Conservation (phyloP, 805 yeast species). For the Metschnikowia colocasiae region DNA sequence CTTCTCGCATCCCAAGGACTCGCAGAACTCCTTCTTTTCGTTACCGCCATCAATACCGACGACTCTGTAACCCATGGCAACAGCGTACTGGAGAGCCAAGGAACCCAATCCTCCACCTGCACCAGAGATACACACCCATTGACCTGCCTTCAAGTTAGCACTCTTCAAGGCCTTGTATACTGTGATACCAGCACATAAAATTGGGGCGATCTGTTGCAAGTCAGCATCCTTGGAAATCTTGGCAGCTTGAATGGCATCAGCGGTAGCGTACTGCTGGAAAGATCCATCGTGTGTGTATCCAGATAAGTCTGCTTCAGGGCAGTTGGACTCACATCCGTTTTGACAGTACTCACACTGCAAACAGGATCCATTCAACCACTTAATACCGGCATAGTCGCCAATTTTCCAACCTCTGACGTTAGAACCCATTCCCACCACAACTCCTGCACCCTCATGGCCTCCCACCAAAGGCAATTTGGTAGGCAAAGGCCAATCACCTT, state of each 20-base stretch:
- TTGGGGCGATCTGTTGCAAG: constrained; percentile 55
- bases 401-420: constrained; percentile 42
- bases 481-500: constrained; percentile 45
- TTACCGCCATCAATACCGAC: constrained; percentile 73
- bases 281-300: constrained; percentile 76
- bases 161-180: constrained; percentile 66
- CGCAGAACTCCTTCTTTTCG: constrained; percentile 49
- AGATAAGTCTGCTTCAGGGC: constrained; percentile 63
- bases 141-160: constrained; percentile 56
- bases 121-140: constrained; percentile 74
- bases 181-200: constrained; percentile 66
- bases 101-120: constrained; percentile 83
- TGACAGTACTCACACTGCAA: constrained; percentile 41
- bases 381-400: constrained; percentile 44
- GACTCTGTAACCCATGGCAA: constrained; percentile 68
- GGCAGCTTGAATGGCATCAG: constrained; percentile 63
- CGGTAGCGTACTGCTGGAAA: constrained; percentile 65
- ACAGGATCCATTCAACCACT: constrained; percentile 48
- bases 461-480: constrained; percentile 47
- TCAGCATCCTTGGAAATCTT: constrained; percentile 53
- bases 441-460: constrained; percentile 50
- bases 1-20: constrained; percentile 59
- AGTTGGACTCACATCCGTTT: constrained; percentile 45
- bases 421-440: constrained; percentile 40
- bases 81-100: constrained; percentile 71